Evolutionary conservation across 192 early-diverging fungal genomes (phyloP), one percentile per base, ranked within the genome.

Genomic region (Coemansia sp.): DNA sequence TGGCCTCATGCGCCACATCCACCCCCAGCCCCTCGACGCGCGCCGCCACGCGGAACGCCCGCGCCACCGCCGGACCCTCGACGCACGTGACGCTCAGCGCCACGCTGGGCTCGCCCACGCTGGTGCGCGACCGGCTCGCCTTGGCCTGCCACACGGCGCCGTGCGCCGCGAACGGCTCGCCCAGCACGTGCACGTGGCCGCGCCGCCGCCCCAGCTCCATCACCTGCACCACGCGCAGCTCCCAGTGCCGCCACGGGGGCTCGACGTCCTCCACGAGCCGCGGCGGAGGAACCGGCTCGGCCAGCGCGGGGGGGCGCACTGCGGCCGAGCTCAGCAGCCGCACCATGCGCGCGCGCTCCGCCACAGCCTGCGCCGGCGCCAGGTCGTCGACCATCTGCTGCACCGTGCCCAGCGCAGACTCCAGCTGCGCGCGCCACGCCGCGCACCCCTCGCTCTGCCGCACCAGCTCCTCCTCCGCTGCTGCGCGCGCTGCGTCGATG

Each of bases 341-440:
- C 10, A 72, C 13, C 14, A 78, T 44, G 21, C 60, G 67, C 42
- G 33, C 33, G 53, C 76, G 69, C 39, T 72, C 39, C 4, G 67
- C 63, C 0, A 83, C 76, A 3, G 73, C 51, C 67, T 78, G 81
- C 41, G 70, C 67, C 62, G 60, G 72, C 59, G 75, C 24, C 14
- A 83, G 53, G 40, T 72, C 70, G 54, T 83, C 81, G n/a, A 71
- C 73, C 69, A 78, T 69, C 35, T 19, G 42, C 57, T 83, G 81
- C 53, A 77, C 76, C 3, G 64, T 46, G 27, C 39, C 9, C 35
- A 73, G 53, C n/a, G 76, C 66, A 17, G 60, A 75, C 37, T 75
- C 75, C 6, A 83, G 56, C 14, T 50, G 63, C n/a, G 5, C 16
- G 19, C 73, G 81, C 81, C 81, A 83, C 9, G 27, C 56, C 3